Evolutionary conservation across 208 protist genomes (phyloP).

Genomic region (Trypanosoma vivax): DNA sequence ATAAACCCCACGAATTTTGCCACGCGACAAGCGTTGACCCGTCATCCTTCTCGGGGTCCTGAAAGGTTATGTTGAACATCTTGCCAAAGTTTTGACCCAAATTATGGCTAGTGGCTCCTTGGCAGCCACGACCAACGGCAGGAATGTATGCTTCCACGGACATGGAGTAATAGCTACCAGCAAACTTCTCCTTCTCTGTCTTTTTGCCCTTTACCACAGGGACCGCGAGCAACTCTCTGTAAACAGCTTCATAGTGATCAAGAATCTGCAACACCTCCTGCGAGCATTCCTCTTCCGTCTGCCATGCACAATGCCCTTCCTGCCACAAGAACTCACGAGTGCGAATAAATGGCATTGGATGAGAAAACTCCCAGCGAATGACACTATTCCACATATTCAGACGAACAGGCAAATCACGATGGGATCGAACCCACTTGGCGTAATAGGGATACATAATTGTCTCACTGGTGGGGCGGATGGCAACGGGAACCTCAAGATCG

Average conservation of each 20-base stretch:
- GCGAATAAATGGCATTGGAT: constrained; percentile 98
- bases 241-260: constrained; percentile 93
- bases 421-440: constrained; percentile 96
- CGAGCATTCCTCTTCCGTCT: constrained; percentile 91
- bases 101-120: constrained; percentile 94
- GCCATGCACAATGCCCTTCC: constrained; percentile 96
- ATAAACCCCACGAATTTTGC: constrained; percentile 99
- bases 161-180: constrained; percentile 97
- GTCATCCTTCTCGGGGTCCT: constrained; percentile 85
- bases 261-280: constrained; percentile 94
- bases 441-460: constrained; percentile 99
- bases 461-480: constrained; percentile 98
- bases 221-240: constrained; percentile 97
- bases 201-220: constrained; percentile 96
- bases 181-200: constrained; percentile 99
- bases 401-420: constrained; percentile 97
- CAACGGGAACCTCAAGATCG: constrained; percentile 92
- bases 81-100: constrained; percentile 97
- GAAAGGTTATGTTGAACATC: constrained; percentile 97
- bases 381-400: constrained; percentile 99
- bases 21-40: constrained; percentile 84
- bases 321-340: constrained; percentile 99
- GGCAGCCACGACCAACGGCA: constrained; percentile 94
- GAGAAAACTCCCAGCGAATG: constrained; percentile 99
- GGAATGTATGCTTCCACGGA: constrained; percentile 98